Evolutionary conservation across 768 basidiomycete species (phyloP).

Genomic region (Amanita rimosa): DNA sequence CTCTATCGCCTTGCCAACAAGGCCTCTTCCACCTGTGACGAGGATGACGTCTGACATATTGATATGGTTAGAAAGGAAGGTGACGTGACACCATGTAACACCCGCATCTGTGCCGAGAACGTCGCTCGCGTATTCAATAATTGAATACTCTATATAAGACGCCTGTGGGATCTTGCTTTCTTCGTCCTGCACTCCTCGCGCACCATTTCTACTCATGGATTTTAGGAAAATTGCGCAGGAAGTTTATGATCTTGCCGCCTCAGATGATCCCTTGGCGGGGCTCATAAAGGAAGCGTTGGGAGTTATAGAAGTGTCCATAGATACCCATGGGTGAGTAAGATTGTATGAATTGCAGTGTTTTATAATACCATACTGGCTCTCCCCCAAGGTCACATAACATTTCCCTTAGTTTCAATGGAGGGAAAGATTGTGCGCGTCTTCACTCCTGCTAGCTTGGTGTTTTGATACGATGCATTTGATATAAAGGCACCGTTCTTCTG

Average conservation of each 20-base stretch:
- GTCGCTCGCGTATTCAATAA: not conserved
- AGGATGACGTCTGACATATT: slow-evolving; percentile 38
- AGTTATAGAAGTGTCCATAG: slow-evolving; percentile 71
- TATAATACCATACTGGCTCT: slow-evolving; percentile 10
- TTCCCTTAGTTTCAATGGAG: slow-evolving; percentile 94
- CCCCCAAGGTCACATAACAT: slow-evolving; percentile 49
- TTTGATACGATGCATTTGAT: slow-evolving; percentile 1
- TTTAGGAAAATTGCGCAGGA: slow-evolving; percentile 38
- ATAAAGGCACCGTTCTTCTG: slow-evolving; percentile 83
- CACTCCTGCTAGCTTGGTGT: not conserved
- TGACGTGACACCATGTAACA: slow-evolving; percentile 1
- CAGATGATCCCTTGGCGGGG: slow-evolving; percentile 40
- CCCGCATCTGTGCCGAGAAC: too few species aligned
- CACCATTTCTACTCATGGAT: slow-evolving; percentile 24
- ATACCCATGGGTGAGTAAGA: slow-evolving; percentile 67
- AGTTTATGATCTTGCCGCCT: slow-evolving; percentile 53
- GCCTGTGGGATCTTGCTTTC: not conserved
- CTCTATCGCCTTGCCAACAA: slow-evolving; percentile 80
- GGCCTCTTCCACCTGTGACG: slow-evolving; percentile 78
- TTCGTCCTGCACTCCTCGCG: not conserved
- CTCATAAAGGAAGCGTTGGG: slow-evolving; percentile 69
- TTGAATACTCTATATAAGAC: too few species aligned
- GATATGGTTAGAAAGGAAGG: not conserved
- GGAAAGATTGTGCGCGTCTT: slow-evolving; percentile 83
- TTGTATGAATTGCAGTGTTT: slow-evolving; percentile 4